Conservation (phyloP, 345 rosid genomes). For the Geranium rotundifolium region DNA sequence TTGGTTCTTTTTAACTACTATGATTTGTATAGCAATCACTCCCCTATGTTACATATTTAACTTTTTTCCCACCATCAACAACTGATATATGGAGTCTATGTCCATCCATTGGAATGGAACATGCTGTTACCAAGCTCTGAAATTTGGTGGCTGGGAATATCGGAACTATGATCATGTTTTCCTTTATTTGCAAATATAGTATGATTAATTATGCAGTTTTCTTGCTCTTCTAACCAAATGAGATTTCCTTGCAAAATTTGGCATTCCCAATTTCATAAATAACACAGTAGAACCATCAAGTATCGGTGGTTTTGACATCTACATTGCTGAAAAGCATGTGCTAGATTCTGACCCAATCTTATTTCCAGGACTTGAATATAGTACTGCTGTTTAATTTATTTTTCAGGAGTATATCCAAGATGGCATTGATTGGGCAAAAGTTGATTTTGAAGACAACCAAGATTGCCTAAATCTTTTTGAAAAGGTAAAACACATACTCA, state of each 20-base stretch:
- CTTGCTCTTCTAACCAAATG: neutral
- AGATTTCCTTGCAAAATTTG: neutral
- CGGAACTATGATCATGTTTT: too few relatives aligned
- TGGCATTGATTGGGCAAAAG: slow-evolving; percentile 97
- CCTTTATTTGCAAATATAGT: too few relatives aligned
- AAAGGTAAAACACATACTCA: slow-evolving; percentile 41
- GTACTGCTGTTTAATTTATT: slow-evolving; percentile 2
- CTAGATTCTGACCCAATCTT: neutral
- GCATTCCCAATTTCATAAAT: neutral
- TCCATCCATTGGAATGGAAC: too few relatives aligned
- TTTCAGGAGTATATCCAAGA: slow-evolving; percentile 91
- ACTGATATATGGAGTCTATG: too few relatives aligned
- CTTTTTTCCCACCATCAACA: too few relatives aligned
- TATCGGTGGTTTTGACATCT: neutral
- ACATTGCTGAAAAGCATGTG: neutral
- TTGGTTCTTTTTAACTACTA: too few relatives aligned
- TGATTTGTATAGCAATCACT: too few relatives aligned
- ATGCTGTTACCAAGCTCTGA: too few relatives aligned
- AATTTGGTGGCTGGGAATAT: too few relatives aligned
- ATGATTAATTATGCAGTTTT: neutral
- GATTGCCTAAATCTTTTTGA: slow-evolving; percentile 97
- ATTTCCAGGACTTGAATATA: neutral
- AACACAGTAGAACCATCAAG: neutral
- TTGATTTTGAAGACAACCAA: slow-evolving; percentile 97
- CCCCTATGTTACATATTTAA: too few relatives aligned